These are phyloP conservation scores for Cladophialophora carrionii DNA, from an alignment of 2,329 filamentous ascomycete species.

Conservation along the genomic window DNA sequence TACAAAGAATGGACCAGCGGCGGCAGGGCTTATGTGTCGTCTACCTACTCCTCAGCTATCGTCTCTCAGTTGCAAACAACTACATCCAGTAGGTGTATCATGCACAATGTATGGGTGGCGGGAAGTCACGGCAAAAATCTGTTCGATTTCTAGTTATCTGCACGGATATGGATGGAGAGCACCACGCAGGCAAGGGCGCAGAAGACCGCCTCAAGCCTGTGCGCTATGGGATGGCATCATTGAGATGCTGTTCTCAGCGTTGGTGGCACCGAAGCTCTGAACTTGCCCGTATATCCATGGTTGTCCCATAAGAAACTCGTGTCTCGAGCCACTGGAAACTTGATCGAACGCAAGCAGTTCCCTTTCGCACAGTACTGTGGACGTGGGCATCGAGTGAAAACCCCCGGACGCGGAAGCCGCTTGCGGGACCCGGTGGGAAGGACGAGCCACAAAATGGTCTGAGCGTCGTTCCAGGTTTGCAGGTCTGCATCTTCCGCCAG, in stretches of 20 bases:
- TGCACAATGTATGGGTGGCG: conserved; percentile 19
- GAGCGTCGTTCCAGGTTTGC: conserved; percentile 2
- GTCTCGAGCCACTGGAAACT: not conserved
- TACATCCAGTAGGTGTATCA: conserved; percentile 1
- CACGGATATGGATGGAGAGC: not conserved
- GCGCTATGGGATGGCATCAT: not conserved
- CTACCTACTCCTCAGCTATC: not conserved
- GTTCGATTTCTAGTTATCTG: not conserved
- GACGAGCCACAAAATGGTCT: conserved; percentile 5
- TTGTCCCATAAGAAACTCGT: conserved; percentile 9
- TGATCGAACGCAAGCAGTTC: not conserved
- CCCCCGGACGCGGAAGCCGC: conserved; percentile 20
- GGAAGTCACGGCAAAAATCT: conserved; percentile 19
- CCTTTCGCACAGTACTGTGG: conserved; percentile 1
- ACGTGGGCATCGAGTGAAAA: not conserved
- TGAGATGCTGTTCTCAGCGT: conserved; percentile 14
- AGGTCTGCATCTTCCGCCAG: not conserved
- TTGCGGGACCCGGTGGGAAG: conserved; percentile 20
- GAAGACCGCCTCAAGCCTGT: conserved; percentile 14
- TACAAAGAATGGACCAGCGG: not conserved
- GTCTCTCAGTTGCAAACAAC: conserved; percentile 11
- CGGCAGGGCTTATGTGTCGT: conserved; percentile 5
- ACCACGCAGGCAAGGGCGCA: conserved; percentile 12
- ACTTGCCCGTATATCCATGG: conserved; percentile 1
- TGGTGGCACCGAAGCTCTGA: conserved; percentile 9